Conservation (phyloP, 257 asterid species). For the Orobanche coerulescens region DNA sequence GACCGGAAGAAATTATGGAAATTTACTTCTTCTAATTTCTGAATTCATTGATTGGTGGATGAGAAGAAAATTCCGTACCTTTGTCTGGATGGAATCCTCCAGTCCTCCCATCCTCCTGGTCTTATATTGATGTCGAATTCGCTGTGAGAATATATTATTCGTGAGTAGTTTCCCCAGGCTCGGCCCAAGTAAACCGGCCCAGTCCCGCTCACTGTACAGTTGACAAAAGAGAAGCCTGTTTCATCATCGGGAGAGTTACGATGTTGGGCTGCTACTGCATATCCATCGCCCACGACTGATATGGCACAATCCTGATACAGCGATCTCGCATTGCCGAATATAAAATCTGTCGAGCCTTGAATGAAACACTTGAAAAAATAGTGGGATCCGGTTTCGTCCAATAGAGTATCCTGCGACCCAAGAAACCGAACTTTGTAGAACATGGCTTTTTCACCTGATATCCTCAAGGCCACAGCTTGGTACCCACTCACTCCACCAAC, state of each 20-base stretch:
- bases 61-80: constrained; percentile 21
- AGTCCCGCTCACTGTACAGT: constrained; percentile 44
- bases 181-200: constrained; percentile 51
- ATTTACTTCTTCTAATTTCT: too few species aligned
- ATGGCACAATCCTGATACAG: constrained; percentile 54
- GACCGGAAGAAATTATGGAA: too few species aligned
- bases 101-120: constrained; percentile 63
- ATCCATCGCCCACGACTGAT: constrained; percentile 32
- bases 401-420: constrained; percentile 74
- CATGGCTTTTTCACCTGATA: constrained; percentile 55
- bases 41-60: too few species aligned
- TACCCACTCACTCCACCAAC: constrained; percentile 29
- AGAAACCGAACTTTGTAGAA: constrained; percentile 51
- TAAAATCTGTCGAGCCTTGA: constrained; percentile 68
- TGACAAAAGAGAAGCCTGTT: constrained; percentile 68
- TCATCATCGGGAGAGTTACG: constrained; percentile 41
- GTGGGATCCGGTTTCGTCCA: constrained; percentile 57
- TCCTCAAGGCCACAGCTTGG: constrained; percentile 77
- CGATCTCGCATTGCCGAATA: constrained; percentile 70
- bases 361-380: constrained; percentile 55
- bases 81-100: constrained; percentile 31
- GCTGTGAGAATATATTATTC: constrained; percentile 37
- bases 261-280: constrained; percentile 65
- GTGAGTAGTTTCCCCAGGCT: constrained; percentile 72
- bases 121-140: constrained; percentile 27